Conservation (phyloP, 2,329 filamentous ascomycete species). For the Chrysoporthe cubensis region DNA sequence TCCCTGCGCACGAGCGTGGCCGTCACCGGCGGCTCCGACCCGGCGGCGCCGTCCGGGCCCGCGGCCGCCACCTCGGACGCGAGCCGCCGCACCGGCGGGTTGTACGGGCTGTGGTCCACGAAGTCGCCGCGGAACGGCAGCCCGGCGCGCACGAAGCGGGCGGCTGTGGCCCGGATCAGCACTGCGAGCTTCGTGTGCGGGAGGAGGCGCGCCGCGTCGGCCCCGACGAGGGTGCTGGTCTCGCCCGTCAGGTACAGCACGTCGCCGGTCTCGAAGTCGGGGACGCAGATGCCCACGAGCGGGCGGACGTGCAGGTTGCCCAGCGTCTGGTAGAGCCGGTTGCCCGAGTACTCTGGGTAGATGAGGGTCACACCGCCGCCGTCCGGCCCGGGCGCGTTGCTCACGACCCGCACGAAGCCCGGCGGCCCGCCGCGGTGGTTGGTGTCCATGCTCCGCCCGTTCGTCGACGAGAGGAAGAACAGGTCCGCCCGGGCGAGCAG, state of each 20-base stretch:
- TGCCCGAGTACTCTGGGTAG: conserved; percentile 86
- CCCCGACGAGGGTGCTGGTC: conserved; percentile 67
- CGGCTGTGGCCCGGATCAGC: conserved; percentile 64
- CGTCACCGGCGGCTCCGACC: conserved; percentile 32
- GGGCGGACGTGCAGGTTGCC: conserved; percentile 75
- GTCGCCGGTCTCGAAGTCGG: conserved; percentile 73
- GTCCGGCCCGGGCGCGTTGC: conserved; percentile 47
- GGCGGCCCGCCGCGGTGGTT: conserved; percentile 77
- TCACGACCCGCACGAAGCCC: conserved; percentile 73
- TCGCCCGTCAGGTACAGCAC: conserved; percentile 75
- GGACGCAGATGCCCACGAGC: conserved; percentile 70
- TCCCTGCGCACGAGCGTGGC: conserved; percentile 64
- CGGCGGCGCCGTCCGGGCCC: background rate
- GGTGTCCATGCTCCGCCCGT: conserved; percentile 75
- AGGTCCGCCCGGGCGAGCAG: conserved; percentile 70
- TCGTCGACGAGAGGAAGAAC: conserved; percentile 75
- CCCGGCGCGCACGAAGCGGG: conserved; percentile 65
- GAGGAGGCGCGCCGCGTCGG: conserved; percentile 64
- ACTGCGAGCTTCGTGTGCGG: conserved; percentile 75
- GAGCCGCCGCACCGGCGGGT: conserved; percentile 71
- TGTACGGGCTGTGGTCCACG: conserved; percentile 74
- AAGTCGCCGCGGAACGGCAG: conserved; percentile 68
- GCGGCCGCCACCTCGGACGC: conserved; percentile 52
- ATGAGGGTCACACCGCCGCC: conserved; percentile 57
- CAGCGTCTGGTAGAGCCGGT: conserved; percentile 80